A percentile compares a stretch with the other conserved stretches of the same genome.
Evolutionary conservation across 225 moss, liverwort and hornwort species (phyloP).

Genomic region (Pleurozium schreberi): DNA sequence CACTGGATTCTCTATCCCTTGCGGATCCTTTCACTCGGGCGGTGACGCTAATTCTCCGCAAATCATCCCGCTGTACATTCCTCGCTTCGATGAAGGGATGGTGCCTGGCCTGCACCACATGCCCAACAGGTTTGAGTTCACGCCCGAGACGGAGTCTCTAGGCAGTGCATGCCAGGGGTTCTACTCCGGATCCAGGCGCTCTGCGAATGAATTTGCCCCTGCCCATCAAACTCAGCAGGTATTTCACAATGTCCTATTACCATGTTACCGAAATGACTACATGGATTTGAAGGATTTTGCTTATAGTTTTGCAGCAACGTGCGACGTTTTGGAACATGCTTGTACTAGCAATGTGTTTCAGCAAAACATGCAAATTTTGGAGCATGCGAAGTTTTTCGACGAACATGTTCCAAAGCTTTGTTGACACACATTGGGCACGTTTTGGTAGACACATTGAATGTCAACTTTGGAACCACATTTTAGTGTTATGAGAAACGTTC

Average conservation of each 20-base stretch:
- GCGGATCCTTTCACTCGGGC: not conserved
- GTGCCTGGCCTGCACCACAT: not conserved
- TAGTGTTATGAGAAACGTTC: not conserved
- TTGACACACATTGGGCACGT: not conserved
- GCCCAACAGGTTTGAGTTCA: not conserved
- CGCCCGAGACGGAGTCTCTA: not conserved
- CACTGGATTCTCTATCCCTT: not conserved
- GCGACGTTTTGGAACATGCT: not conserved
- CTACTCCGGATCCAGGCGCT: not conserved
- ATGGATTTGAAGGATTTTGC: not conserved
- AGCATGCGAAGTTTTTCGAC: not conserved
- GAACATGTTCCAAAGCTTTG: not conserved
- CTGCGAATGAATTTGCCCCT: not conserved
- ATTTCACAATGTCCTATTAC: not conserved
- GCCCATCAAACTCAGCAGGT: slow-evolving; percentile 7
- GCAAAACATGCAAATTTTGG: not conserved
- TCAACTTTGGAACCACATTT: not conserved
- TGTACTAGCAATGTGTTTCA: not conserved
- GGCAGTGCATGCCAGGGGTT: slow-evolving; percentile 1
- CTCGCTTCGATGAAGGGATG: slow-evolving; percentile 11
- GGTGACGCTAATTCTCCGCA: not conserved
- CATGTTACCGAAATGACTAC: not conserved
- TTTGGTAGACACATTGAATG: not conserved
- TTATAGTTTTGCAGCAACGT: not conserved
- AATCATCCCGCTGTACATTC: slow-evolving; percentile 9